Conservation (phyloP, 305 asterid genomes). For the Fraxinus ornus region DNA sequence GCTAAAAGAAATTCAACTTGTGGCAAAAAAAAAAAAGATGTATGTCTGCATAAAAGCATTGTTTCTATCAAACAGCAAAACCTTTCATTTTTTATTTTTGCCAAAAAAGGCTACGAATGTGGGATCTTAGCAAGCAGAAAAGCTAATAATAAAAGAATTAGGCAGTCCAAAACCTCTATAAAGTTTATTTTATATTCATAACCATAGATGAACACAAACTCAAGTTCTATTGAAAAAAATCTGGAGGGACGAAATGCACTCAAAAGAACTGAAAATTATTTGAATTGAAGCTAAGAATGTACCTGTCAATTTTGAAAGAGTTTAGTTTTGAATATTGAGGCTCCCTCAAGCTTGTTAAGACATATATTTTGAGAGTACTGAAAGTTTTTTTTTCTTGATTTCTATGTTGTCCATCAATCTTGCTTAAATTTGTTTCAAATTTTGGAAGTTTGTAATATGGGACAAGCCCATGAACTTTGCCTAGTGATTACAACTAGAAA, state of each 20-base stretch:
- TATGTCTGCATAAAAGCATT: not conserved
- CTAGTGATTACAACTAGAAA: constrained; percentile 2
- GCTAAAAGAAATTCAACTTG: not conserved
- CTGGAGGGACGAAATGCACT: not conserved
- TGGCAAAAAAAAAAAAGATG: not conserved
- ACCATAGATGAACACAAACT: not conserved
- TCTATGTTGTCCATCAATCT: constrained; percentile 10
- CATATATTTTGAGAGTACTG: not conserved
- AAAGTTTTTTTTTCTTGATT: constrained; percentile 19
- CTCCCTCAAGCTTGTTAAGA: constrained; percentile 13
- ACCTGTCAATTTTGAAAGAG: not conserved
- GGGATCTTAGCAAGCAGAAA: not conserved
- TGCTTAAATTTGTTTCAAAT: not conserved
- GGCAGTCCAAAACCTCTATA: not conserved
- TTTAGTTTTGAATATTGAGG: not conserved
- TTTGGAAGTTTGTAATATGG: constrained; percentile 8
- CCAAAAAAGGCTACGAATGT: not conserved
- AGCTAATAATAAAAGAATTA: not conserved
- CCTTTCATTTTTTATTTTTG: not conserved
- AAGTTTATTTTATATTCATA: not conserved
- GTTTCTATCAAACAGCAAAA: not conserved
- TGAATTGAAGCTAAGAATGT: not conserved
- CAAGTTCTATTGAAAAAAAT: not conserved
- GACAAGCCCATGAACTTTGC: constrained; percentile 10
- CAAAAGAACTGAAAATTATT: not conserved